Conservation (phyloP, 2,329 filamentous ascomycete genomes). For the Cyanodermella asteris region DNA sequence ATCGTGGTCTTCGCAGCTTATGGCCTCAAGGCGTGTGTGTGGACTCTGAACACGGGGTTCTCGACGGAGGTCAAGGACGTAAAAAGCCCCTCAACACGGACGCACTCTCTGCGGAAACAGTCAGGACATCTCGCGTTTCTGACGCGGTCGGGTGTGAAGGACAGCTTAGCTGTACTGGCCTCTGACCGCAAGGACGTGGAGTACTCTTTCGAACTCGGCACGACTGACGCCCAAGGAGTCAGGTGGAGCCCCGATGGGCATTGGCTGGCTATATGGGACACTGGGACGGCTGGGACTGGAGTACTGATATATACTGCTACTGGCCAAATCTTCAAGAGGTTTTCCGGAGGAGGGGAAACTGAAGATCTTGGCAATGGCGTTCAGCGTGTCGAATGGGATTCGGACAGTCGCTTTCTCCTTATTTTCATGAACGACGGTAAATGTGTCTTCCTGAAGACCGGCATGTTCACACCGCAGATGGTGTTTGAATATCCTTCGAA, state of each 20-base stretch:
- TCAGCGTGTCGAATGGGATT: conserved; percentile 30
- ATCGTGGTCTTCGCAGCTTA: conserved; percentile 22
- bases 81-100: conserved; percentile 14
- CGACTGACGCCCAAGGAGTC: conserved; percentile 33
- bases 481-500: conserved; percentile 4
- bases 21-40: conserved; percentile 18
- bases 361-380: conserved; percentile 25
- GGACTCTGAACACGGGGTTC: conserved; percentile 22
- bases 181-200: conserved; percentile 14
- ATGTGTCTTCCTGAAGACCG: conserved; percentile 11
- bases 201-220: conserved; percentile 17
- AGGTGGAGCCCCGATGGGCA: conserved; percentile 38
- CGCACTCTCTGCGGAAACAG: conserved; percentile 5
- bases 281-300: conserved; percentile 27
- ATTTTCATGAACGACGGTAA: conserved; percentile 29
- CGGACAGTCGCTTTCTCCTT: conserved; percentile 23
- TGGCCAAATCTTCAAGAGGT: conserved; percentile 34
- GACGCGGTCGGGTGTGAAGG: conserved; percentile 20
- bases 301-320: conserved; percentile 36
- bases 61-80: conserved; percentile 25
- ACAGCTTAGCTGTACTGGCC: conserved; percentile 22
- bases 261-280: conserved; percentile 37
- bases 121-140: conserved; percentile 19
- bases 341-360: conserved; percentile 18
- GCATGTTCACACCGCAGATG: conserved; percentile 5